Evolutionary conservation across 495 filamentous ascomycete genomes (phyloP), one percentile per base, ranked within the genome.

Genomic region (Symbiotaphrina buchneri): DNA sequence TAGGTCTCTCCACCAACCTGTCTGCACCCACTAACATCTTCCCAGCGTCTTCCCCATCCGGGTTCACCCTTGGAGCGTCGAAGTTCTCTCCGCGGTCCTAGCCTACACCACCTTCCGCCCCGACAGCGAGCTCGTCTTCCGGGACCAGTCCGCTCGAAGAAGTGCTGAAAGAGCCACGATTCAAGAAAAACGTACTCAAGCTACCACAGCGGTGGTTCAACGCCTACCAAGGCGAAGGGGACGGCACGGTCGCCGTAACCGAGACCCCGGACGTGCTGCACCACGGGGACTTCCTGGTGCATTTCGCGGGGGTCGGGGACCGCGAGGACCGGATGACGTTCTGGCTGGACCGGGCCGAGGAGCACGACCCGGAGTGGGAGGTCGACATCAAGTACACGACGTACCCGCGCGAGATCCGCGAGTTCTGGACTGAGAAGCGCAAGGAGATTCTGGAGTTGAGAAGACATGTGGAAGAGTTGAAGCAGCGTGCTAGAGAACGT

Each of bases 151-250:
- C 20, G 48, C 39, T 58, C 32, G 32, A 33, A 14, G 34, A 26
- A 5, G 40, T 58, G 1, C 36, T 58, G 11, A 42, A 47, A 16
- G 39, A 43, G 17, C 37, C 41, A 24, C 39, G 40, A n/a, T 55
- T 47, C 31, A 36, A 34, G 8, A 37, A 39, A 33, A 37, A 41
- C 2, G 42, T 20, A 10, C 8, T 34, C n/a, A 13, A 13, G 27
- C 43, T 51, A 27, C 55, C 55, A 22, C 44, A 43, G 2, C 35
- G 40, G 2, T 59, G 55, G 55, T 56, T 49, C 39, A 58, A 59
- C 36, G 36, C 47, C 3, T 49, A 35, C 26, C 40, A 48, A 24
- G n/a, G n/a, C n/a, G n/a, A n/a, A n/a, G n/a, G n/a, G n/a, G n/a
- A n/a, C n/a, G n/a, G n/a, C n/a, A 42, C 38, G 36, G 22, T 32